Conservation (phyloP, 306 rosid species). For the Lathyrus oleraceus region DNA sequence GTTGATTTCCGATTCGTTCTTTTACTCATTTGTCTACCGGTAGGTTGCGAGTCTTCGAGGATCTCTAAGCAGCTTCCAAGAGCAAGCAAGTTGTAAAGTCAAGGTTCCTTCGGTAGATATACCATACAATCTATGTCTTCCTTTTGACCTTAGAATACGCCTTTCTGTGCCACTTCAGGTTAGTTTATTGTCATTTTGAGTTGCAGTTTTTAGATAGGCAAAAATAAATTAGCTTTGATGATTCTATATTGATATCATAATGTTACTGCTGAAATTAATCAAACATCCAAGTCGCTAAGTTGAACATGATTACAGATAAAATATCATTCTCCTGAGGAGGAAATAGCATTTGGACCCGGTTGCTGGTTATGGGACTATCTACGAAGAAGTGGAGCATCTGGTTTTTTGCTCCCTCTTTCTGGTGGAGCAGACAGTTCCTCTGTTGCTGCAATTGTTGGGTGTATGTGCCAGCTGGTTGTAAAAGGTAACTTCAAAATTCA, state of each 20-base stretch:
- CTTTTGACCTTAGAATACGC: conserved; percentile 64
- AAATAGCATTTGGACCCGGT: conserved; percentile 96
- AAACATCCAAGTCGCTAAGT: conserved; percentile 31
- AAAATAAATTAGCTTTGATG: conserved; percentile 15
- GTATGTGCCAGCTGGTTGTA: conserved; percentile 95
- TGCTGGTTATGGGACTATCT: conserved; percentile 99
- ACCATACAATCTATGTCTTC: conserved; percentile 63
- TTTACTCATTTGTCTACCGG: conserved; percentile 29
- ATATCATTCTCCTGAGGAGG: conserved; percentile 91
- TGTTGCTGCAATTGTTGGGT: conserved; percentile 95
- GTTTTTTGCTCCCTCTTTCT: conserved; percentile 96
- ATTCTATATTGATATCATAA: not conserved
- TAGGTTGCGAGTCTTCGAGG: conserved; percentile 98
- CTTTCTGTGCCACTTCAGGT: conserved; percentile 87
- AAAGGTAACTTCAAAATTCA: conserved; percentile 59
- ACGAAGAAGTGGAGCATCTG: conserved; percentile 98
- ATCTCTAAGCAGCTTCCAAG: conserved; percentile 93
- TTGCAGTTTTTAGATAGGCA: conserved; percentile 29
- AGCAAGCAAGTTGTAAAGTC: conserved; percentile 93
- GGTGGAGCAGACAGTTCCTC: conserved; percentile 99
- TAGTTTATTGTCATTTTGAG: conserved; percentile 35
- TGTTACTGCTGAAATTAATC: conserved; percentile 11
- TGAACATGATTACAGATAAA: conserved; percentile 58
- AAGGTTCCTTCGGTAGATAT: conserved; percentile 74
- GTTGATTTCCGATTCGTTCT: conserved; percentile 27